These are phyloP conservation scores for Astraeus odoratus DNA, from an alignment of 768 basidiomycete species.

Conservation along the genomic window DNA sequence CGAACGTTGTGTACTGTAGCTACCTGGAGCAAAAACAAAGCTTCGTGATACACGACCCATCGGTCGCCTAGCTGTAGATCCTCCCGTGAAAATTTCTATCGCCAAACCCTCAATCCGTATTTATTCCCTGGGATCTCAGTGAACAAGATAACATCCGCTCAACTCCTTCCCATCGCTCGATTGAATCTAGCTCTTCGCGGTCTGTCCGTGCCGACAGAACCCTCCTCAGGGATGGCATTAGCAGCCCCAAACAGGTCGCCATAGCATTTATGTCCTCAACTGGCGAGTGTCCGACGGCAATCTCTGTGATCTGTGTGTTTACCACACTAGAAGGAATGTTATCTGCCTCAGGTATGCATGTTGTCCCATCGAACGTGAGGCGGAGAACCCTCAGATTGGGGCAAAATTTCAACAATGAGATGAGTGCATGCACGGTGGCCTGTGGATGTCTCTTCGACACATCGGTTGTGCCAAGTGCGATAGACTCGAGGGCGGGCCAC, in stretches of 20 bases:
- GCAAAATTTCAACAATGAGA: constrained; percentile 17
- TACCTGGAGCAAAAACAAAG: too few relatives aligned
- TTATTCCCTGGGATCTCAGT: neutral
- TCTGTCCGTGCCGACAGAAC: constrained; percentile 11
- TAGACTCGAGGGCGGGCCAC: constrained; percentile 2
- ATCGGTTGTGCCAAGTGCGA: constrained; percentile 12
- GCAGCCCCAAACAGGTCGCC: constrained; percentile 11
- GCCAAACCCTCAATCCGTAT: neutral
- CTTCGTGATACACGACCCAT: too few relatives aligned
- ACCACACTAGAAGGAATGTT: constrained; percentile 6
- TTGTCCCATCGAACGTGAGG: constrained; percentile 18
- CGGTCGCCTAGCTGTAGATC: neutral
- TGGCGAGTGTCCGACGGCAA: constrained; percentile 19
- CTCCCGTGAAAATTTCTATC: neutral
- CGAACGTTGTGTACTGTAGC: too few relatives aligned
- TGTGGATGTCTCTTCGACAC: constrained; percentile 12
- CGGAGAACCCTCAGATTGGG: constrained; percentile 12
- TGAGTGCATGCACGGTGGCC: constrained; percentile 14
- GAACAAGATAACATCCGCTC: neutral
- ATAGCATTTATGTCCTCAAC: constrained; percentile 11
- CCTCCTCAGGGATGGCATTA: constrained; percentile 20
- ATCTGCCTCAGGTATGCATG: neutral
- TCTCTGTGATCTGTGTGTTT: constrained; percentile 11
- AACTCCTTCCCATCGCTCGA: constrained; percentile 1
- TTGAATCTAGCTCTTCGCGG: constrained; percentile 1